Base-by-base conservation (phyloP, 768 basidiomycete species). In the Tylopilus subfusipes region DNA sequence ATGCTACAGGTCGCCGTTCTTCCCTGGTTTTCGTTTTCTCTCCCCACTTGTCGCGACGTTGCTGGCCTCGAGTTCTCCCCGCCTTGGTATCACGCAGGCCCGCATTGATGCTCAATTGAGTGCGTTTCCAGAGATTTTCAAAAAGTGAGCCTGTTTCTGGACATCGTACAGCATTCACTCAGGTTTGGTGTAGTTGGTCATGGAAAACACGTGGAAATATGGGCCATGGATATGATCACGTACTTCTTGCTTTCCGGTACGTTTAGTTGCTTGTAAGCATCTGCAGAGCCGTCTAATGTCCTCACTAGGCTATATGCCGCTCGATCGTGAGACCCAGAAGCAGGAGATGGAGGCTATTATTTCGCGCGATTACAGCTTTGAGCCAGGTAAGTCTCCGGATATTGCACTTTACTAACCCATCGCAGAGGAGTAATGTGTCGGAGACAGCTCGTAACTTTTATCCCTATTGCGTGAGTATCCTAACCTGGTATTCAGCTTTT, bases 161-260 rank as follows among this genome's bases (percentile, higher is more conserved):
- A 13, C 8, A 30, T 21, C 14, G 11, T 44, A n/a, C 9, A 8
- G 9, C 22, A 54, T 36, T 43, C 30, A 40, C 39, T 59, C 47
- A 59, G 25, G 14, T 18, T 27, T 25, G 10, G 42, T 50, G 29
- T 65, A 90, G 88, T 85, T 52, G 96, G 96, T 4, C 96, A 99
- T 63, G 83, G 88, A 39, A 97, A 91, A 73, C 94, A 95, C 10
- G 95, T 97, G 18, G 96, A 96, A 63, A 74, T 96, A 52, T 95
- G 93, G 95, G 94, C 96, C 1, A 95, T 98, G 83, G 96, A 97
- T 36, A 97, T 99, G 46, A 95, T 99, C 71, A 90, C 96, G 13
- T 98, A 98, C 74, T 97, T 97, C 85, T 76, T 98, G 4, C 85
- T 98, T 25, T 86, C 85, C 48, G 85, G 83, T 67, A 57, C 22